Base-by-base conservation (phyloP, 2,329 filamentous ascomycete genomes). In the Cephalotrichum gorgonifer region DNA sequence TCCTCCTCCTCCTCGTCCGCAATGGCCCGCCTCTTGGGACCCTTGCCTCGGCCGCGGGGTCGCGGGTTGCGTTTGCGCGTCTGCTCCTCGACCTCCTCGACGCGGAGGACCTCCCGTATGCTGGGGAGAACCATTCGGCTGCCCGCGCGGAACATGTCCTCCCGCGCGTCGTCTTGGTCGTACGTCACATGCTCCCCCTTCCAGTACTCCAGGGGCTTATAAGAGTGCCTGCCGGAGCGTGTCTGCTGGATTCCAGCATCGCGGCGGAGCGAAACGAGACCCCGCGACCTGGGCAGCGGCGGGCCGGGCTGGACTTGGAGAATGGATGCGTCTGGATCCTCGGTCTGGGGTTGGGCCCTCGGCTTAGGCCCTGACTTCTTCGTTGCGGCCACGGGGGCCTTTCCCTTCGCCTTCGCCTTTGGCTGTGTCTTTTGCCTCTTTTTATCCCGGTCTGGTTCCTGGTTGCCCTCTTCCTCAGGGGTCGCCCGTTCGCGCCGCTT, bases 161-260 rank as follows among this genome's bases (percentile, higher is more conserved):
- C 68, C 41, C 66, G 62, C 26, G 59, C 64, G 44, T 81, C 79
- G 23, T 80, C 76, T 17, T 76, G 72, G 47, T 83, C 81, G 58
- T 82, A 87, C 22, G 88, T 78, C 43, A 85, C 79, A 48, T 78
- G 79, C 62, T 97, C 91, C 55, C 89, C 89, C n/a, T 82, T 82
- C 91, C 91, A 97, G 62, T 78, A 95, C 25, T 87, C 81, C 30
- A 96, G 67, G 1, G 90, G 93, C 52, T 80, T 79, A 53, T 88
- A 83, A 9, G 86, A 88, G 47, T 81, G 79, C 50, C 93, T 80
- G 2, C 88, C 90, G 12, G 85, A 91, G 48, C 88, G 82, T 46
- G 83, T 86, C 42, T 73, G 76, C 27, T 72, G 72, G 53, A 78
- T 70, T 25, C 67, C 70, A 1, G 69, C 63, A 8, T 70, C 70